Conservation (phyloP, 1,284 basidiomycete species). For the Pyrrhoderma noxium region DNA sequence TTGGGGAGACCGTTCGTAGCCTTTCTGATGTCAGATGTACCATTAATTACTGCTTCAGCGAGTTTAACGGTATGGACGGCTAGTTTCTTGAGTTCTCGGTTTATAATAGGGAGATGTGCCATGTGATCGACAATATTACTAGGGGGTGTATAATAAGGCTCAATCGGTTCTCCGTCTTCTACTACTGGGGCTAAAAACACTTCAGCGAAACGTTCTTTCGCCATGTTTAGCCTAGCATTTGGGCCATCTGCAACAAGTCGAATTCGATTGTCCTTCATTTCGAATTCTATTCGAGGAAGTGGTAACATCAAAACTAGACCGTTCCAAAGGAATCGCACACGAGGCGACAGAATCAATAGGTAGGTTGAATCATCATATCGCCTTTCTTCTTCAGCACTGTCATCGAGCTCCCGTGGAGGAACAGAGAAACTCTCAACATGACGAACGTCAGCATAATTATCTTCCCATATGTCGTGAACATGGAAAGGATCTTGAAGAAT, state of each 20-base stretch:
- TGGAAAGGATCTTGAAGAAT: slow-evolving; percentile 85
- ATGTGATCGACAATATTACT: slow-evolving; percentile 76
- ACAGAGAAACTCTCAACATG: background rate
- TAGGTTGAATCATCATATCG: slow-evolving; percentile 46
- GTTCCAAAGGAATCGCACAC: slow-evolving; percentile 89
- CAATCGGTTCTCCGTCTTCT: slow-evolving; percentile 51
- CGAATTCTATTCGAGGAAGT: slow-evolving; percentile 67
- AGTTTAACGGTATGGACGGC: slow-evolving; percentile 83
- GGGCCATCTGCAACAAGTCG: slow-evolving; percentile 87
- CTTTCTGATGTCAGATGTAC: slow-evolving; percentile 75
- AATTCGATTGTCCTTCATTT: slow-evolving; percentile 76
- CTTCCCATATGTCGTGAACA: slow-evolving; percentile 54
- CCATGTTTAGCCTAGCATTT: slow-evolving; percentile 63
- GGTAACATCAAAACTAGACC: slow-evolving; percentile 77
- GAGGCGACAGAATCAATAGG: slow-evolving; percentile 82
- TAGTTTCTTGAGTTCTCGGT: slow-evolving; percentile 88
- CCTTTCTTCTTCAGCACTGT: slow-evolving; percentile 47
- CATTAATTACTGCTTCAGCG: slow-evolving; percentile 89
- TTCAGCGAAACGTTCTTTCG: slow-evolving; percentile 75
- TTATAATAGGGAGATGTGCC: slow-evolving; percentile 87
- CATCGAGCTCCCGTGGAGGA: slow-evolving; percentile 36
- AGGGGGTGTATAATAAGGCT: slow-evolving; percentile 37
- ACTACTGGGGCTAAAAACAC: slow-evolving; percentile 48
- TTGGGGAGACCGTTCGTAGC: slow-evolving; percentile 56
- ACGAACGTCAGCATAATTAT: slow-evolving; percentile 39